Percentiles rank a stretch among this genome's conserved stretches.
phyloP scores from a whole-genome alignment of 768 basidiomycete genomes.

The Pleurotus citrinopileatus region DNA sequence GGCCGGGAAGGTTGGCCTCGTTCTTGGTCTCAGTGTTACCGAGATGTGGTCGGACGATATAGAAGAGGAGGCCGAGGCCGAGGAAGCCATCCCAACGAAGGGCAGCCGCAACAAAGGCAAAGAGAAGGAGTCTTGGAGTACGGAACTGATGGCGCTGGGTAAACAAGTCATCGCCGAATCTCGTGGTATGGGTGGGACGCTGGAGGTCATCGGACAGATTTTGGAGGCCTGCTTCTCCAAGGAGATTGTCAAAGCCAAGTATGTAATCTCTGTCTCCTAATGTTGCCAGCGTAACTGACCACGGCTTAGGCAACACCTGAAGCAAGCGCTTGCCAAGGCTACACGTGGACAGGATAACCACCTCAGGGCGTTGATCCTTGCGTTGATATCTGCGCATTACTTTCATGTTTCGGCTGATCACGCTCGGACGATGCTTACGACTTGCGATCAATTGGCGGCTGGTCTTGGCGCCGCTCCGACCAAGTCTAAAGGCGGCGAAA shows the following conservation, averaged over 20 bases:
- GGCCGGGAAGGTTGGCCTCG: constrained; percentile 49
- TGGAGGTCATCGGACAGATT: constrained; percentile 53
- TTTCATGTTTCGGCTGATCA: constrained; percentile 68
- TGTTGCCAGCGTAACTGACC: constrained; percentile 9
- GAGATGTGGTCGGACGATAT: constrained; percentile 16
- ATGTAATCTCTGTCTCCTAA: constrained; percentile 19
- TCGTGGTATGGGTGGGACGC: constrained; percentile 48
- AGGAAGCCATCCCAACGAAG: background rate
- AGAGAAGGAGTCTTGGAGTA: constrained; percentile 18
- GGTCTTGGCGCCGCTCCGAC: constrained; percentile 54
- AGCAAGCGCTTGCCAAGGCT: constrained; percentile 55
- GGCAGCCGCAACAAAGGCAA: background rate
- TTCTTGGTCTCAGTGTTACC: constrained; percentile 38
- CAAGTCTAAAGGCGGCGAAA: constrained; percentile 16
- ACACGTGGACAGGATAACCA: constrained; percentile 67
- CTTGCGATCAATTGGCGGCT: constrained; percentile 68
- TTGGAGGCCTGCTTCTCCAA: constrained; percentile 48
- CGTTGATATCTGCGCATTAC: constrained; percentile 69
- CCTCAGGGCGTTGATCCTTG: constrained; percentile 65
- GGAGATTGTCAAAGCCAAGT: constrained; percentile 67
- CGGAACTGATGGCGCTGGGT: constrained; percentile 27
- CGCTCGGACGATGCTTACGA: constrained; percentile 60
- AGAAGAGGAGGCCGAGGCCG: constrained; percentile 17
- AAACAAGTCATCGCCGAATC: constrained; percentile 41
- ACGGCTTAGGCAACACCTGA: constrained; percentile 48